Evolutionary conservation across 192 early-diverging fungal genomes (phyloP), one percentile per base, ranked within the genome.

Genomic region (Mortierella alpina): DNA sequence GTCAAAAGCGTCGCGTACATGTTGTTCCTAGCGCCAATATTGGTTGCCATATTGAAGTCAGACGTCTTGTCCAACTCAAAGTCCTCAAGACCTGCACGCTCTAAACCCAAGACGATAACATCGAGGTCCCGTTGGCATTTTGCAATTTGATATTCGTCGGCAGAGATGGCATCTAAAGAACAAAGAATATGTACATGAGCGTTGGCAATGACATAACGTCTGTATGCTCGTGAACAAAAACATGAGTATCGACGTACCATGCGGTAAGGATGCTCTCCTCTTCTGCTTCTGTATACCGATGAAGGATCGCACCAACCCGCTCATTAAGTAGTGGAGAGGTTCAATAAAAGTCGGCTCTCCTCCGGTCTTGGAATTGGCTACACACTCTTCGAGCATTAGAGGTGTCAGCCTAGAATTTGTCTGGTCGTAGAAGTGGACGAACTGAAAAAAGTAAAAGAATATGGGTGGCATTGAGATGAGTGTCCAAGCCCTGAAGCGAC

Each of bases 31-130:
- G 84, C 72, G 0, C 92, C 92, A 3, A 70, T 83, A 55, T 83
- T 84, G 23, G 74, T 85, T 5, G 60, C 71, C 48, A 88, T 86
- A 52, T 87, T 85, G 50, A 88, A 93, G 55, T 92, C 90, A n/a
- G 92, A 86, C 1, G 87, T 74, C 17, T 86, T 86, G 18, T 93
- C 88, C 6, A 94, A 69, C 60, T 84, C 88, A 75, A 88, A 94
- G 59, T 94, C 92, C 45, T 88, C 88, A n/a, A 91, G 68, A 49
- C 90, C 88, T 0, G 86, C 82, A 12, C 83, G 81, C 9, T 87
- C 58, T 22, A 93, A 74, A 12, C 88, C 74, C 7, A 70, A 51
- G 17, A 86, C 68, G 23, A 91, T 52, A 23, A 72, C 80, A 7
- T 57, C 20, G 61, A 85, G 49, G 7, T 70, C 54, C 5, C 60